These are phyloP conservation scores for Nakaseomyces glabratus DNA, from an alignment of 1,139 yeast genomes.

Conservation along the genomic window DNA sequence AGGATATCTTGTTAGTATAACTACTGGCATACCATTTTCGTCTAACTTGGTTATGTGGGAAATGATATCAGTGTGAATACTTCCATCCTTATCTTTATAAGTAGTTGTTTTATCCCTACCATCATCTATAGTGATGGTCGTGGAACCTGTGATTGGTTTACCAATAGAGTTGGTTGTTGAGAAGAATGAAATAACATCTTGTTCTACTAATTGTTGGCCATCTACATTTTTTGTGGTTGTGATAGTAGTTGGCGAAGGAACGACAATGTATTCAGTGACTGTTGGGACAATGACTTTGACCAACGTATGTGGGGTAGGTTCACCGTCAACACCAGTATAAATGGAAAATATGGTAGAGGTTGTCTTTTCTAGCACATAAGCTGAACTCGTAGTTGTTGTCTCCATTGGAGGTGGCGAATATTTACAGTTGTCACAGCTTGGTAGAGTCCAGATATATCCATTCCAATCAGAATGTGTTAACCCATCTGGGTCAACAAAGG, in stretches of 20 bases:
- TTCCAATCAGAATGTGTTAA: slow-evolving; percentile 2
- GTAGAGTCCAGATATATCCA: background rate
- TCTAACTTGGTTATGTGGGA: slow-evolving; percentile 2
- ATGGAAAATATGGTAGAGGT: background rate
- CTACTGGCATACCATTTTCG: background rate
- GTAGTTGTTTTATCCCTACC: background rate
- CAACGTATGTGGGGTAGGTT: background rate
- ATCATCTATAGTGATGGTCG: background rate
- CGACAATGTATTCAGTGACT: background rate
- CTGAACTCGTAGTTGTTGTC: background rate
- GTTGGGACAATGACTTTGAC: background rate
- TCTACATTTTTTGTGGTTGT: background rate
- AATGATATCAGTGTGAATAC: slow-evolving; percentile 2
- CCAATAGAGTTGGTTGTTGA: slow-evolving; percentile 1
- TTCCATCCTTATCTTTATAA: background rate
- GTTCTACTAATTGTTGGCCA: background rate
- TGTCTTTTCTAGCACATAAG: background rate
- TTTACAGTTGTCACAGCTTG: background rate
- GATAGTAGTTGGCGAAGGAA: background rate
- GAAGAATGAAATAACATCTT: background rate
- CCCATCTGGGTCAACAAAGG: slow-evolving; percentile 1
- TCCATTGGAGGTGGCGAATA: slow-evolving; percentile 1
- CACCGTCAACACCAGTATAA: slow-evolving; percentile 1
- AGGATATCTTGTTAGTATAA: background rate
- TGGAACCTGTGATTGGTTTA: slow-evolving; percentile 1